phyloP scores from a whole-genome alignment of 257 asterid genomes.

The Solanum dulcamara region DNA sequence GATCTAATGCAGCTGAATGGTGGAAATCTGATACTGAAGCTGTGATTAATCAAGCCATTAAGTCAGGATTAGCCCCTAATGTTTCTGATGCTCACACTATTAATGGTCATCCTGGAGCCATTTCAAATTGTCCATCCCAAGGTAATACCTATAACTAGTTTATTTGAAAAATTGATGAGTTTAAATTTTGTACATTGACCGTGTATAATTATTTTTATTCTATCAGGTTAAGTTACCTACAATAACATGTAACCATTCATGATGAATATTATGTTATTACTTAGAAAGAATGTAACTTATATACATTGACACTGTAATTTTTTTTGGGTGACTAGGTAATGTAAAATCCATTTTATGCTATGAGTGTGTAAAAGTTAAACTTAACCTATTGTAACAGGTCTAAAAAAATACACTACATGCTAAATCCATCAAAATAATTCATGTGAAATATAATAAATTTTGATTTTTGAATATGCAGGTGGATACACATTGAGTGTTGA shows the following conservation, averaged over 20 bases:
- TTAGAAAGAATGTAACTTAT: too few species aligned
- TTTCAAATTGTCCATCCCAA: slow-evolving; percentile 8
- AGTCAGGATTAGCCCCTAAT: slow-evolving; percentile 56
- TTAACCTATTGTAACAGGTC: too few species aligned
- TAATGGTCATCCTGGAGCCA: slow-evolving; percentile 58
- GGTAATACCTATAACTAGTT: neutral
- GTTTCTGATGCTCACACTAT: slow-evolving; percentile 72
- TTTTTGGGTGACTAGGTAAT: too few species aligned
- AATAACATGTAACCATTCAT: neutral
- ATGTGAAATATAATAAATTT: neutral
- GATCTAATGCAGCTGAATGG: slow-evolving; percentile 44
- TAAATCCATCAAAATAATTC: neutral
- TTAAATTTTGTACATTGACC: neutral
- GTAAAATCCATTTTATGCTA: too few species aligned
- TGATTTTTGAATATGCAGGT: slow-evolving; percentile 3
- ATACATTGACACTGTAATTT: too few species aligned
- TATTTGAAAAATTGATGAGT: neutral
- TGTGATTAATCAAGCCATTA: slow-evolving; percentile 43
- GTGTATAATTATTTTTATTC: neutral
- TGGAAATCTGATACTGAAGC: slow-evolving; percentile 72
- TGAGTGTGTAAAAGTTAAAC: too few species aligned
- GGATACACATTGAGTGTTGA: slow-evolving; percentile 31
- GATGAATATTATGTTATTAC: neutral
- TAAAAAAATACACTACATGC: too few species aligned
- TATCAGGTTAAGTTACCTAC: neutral